Evolutionary conservation across 495 filamentous ascomycete species (phyloP), one percentile per base, ranked within the genome.

Genomic region (Ascobolus immersus): DNA sequence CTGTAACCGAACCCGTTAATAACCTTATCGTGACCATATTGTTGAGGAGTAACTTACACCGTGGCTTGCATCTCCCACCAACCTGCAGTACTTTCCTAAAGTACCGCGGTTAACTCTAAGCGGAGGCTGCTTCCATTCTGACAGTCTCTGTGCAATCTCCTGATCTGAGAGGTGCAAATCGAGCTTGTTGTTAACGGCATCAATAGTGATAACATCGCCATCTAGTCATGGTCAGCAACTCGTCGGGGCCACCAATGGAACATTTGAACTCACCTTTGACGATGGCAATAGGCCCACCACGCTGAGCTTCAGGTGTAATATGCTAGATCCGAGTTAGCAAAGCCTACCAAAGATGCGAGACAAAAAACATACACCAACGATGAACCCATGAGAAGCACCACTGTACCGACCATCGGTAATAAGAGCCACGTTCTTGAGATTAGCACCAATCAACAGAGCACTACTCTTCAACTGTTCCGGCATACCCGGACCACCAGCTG

Each of bases 391-490:
- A 40, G 61, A 67, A 33, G 84, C 86, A 48, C 77, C 77, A 17
- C 65, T 69, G 60, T 79, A 80, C 10, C 74, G 60, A 10, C 74
- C 74, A 46, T 80, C 74, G 1, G 74, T 84, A 36, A 84, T 64
- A 19, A 84, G 59, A 5, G 77, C 77, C 3, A 82, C 73, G 44
- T 84, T 77, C 40, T 81, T 58, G 9, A 84, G 69, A 2, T 77
- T 77, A 21, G 73, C 73, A 34, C 77, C 77, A 77, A 84, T 84
- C 54, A 84, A 79, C 15, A 74, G 74, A 7, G 69, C 71, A 35
- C 61, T 68, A 26, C 77, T 77, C 53, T 84, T 84, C 45, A 84
- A 54, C 77, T 81, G 81, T 55, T 84, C 77, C 8, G 77, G 75
- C 77, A 84, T 82, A 30, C 74, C 74, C 0, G 74, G 74, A 1